phyloP scores from a whole-genome alignment of 2,329 filamentous ascomycete species.

The Fusarium austroafricanum region DNA sequence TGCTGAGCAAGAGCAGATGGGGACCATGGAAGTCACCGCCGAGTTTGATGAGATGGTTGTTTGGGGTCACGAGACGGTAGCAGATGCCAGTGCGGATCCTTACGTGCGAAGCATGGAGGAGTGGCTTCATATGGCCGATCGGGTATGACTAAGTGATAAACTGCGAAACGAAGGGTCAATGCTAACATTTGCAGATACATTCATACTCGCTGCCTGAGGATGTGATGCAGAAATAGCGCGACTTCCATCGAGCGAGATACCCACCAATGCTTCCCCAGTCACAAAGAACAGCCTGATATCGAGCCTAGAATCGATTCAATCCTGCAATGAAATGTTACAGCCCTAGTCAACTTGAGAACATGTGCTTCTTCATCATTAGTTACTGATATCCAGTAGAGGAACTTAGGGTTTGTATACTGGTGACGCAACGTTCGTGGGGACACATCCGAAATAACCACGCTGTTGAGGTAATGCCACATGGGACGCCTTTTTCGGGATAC shows the following conservation, averaged over 20 bases:
- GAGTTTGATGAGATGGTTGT: slow-evolving; percentile 80
- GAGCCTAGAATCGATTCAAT: background rate
- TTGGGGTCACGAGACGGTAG: slow-evolving; percentile 83
- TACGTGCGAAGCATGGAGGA: slow-evolving; percentile 82
- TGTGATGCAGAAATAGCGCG: background rate
- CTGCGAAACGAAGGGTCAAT: background rate
- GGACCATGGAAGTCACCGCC: slow-evolving; percentile 71
- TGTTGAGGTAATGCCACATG: no score
- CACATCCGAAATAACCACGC: no score
- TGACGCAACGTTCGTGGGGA: no score
- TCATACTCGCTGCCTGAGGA: slow-evolving; percentile 31
- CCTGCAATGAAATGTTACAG: background rate
- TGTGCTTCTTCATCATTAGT: background rate
- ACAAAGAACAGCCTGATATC: background rate
- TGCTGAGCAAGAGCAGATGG: slow-evolving; percentile 55
- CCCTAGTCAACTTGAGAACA: background rate
- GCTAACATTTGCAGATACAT: slow-evolving; percentile 39
- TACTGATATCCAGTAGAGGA: no score
- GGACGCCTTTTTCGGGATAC: no score
- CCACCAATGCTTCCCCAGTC: background rate
- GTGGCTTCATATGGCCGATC: slow-evolving; percentile 80
- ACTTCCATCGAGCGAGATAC: background rate
- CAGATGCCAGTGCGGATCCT: slow-evolving; percentile 71
- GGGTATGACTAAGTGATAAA: slow-evolving; percentile 59
- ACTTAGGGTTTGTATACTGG: no score